Base-by-base conservation (phyloP, 176 grass and related monocot genomes). In the Triticum turgidum region DNA sequence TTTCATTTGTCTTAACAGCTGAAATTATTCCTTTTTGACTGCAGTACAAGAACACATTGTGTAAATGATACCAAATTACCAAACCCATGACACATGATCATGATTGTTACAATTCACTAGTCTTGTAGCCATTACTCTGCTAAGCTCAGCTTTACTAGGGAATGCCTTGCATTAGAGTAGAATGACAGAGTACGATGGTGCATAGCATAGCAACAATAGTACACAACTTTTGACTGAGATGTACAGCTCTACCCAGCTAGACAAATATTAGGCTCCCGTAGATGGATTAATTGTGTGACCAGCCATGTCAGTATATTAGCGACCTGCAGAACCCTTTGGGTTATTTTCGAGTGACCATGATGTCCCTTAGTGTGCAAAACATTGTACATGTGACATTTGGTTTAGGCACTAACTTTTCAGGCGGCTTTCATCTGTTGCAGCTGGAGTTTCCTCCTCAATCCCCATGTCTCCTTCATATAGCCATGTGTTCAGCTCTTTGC, bases 401-500 rank as follows among this genome's bases (percentile, higher is more conserved):
- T 83, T 85, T 84, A 76, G 73, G 5, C 24, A 63, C 70, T 91
- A 70, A 88, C 69, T 54, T 63, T 70, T 54, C 49, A 70, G 69
- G 38, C 10, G 51, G 64, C 9, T 87, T 91, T 41, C 14, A 77
- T 89, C 79, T 92, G 78, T 92, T 92, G 80, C 86, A 98, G 97
- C 82, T 96, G 44, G 97, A 98, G 22, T 96, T 98, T 91, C 94
- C 97, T 86, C 93, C 97, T 80, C 91, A 98, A 90, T 96, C 89
- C 45, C 89, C 97, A 83, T 98, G 97, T 82, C 93, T 98, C 76
- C 92, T 98, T 82, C 97, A 98, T 88, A 91, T 94, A 90, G 94
- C 97, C 67, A 96, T 98, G 94, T 98, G 97, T 72, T 98, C 97
- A 73, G 94, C 97, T 81, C 93, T 98, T 76, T 98, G 97, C 88